A percentile compares a stretch with the other conserved stretches of the same genome.
phyloP scores from a whole-genome alignment of 306 rosid species.

The Castanea sativa region DNA sequence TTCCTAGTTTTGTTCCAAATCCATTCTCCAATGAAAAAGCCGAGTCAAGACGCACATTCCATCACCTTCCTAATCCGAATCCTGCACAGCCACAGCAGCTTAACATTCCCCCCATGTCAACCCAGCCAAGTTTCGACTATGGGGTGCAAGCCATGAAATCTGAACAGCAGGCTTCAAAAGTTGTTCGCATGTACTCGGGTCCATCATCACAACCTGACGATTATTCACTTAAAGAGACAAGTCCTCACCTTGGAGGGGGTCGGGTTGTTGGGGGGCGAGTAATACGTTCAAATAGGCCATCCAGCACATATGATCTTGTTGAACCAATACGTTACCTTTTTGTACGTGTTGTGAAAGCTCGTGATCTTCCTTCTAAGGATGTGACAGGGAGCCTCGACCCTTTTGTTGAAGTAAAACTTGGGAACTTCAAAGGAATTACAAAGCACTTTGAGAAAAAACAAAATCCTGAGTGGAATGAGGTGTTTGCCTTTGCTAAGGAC shows the following conservation, averaged over 20 bases:
- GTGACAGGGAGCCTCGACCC: slow-evolving; percentile 91
- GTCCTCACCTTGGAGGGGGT: slow-evolving; percentile 92
- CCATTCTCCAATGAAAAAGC: slow-evolving; percentile 41
- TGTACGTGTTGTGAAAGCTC: slow-evolving; percentile 86
- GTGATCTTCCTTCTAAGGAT: slow-evolving; percentile 81
- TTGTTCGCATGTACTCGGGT: slow-evolving; percentile 41
- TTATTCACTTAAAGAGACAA: slow-evolving; percentile 66
- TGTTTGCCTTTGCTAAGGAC: slow-evolving; percentile 76
- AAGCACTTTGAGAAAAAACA: slow-evolving; percentile 63
- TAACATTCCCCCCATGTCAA: slow-evolving; percentile 19
- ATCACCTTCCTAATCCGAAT: slow-evolving; percentile 47
- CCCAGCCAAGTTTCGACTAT: slow-evolving; percentile 35
- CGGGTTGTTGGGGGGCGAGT: slow-evolving; percentile 69
- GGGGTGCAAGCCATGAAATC: slow-evolving; percentile 68
- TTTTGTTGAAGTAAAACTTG: slow-evolving; percentile 76
- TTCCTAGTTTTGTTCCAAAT: slow-evolving; percentile 35
- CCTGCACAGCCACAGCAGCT: slow-evolving; percentile 30
- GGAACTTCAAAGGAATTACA: slow-evolving; percentile 79
- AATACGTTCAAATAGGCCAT: slow-evolving; percentile 32
- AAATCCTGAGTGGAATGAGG: slow-evolving; percentile 86
- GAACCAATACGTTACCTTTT: slow-evolving; percentile 78
- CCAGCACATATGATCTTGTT: slow-evolving; percentile 87
- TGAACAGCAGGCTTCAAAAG: slow-evolving; percentile 38
- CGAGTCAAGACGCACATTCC: slow-evolving; percentile 54
- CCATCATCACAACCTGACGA: slow-evolving; percentile 47